These are phyloP conservation scores for Colletotrichum costaricense DNA, from an alignment of 2,329 filamentous ascomycete species.

Conservation along the genomic window DNA sequence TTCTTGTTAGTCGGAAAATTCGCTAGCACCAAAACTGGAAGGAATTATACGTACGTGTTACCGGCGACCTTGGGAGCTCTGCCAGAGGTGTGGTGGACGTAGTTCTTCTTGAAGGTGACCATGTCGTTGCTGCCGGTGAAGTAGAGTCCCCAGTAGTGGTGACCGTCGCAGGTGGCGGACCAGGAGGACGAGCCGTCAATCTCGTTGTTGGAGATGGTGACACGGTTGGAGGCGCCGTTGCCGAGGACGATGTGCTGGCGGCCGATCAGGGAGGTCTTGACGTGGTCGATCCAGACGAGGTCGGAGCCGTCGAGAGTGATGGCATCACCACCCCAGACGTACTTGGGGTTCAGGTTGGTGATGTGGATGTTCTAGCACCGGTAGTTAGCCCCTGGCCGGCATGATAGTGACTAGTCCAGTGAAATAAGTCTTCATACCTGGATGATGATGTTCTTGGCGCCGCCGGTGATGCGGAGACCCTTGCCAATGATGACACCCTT, in stretches of 20 bases:
- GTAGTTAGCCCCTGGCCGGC: neutral
- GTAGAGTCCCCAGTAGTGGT: slow-evolving; percentile 72
- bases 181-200: slow-evolving; percentile 65
- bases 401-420: neutral
- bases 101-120: slow-evolving; percentile 69
- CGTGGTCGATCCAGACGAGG: slow-evolving; percentile 63
- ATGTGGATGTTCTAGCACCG: slow-evolving; percentile 51
- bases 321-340: slow-evolving; percentile 70
- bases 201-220: slow-evolving; percentile 70
- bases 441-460: slow-evolving; percentile 66
- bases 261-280: slow-evolving; percentile 67
- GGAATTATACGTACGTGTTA: slow-evolving; percentile 50
- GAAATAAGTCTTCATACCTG: slow-evolving; percentile 44
- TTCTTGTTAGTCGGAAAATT: neutral
- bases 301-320: slow-evolving; percentile 63
- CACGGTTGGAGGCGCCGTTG: slow-evolving; percentile 61
- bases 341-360: slow-evolving; percentile 66
- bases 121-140: slow-evolving; percentile 66
- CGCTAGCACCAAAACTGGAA: neutral
- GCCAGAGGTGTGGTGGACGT: slow-evolving; percentile 68
- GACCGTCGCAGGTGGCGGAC: slow-evolving; percentile 67
- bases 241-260: slow-evolving; percentile 72
- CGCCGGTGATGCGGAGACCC: slow-evolving; percentile 60
- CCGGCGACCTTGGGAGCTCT: slow-evolving; percentile 68
- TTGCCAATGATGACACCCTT: slow-evolving; percentile 68